These are phyloP conservation scores for Pseudomonodictys pantanalensis DNA, from an alignment of 495 filamentous ascomycete species.

Conservation along the genomic window DNA sequence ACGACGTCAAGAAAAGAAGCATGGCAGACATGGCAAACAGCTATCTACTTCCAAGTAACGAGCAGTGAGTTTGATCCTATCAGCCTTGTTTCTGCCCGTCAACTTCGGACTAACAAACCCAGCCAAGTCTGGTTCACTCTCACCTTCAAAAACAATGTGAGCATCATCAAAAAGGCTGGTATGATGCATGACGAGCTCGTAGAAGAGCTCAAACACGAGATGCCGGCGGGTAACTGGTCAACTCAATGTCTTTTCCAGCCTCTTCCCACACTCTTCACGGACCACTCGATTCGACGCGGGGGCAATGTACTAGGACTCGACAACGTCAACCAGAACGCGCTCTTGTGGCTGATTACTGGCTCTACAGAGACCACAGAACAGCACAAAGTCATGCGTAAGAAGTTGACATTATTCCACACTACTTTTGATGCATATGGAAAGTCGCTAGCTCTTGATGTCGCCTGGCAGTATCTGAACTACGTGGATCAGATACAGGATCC, in stretches of 20 bases:
- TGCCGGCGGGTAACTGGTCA: background rate
- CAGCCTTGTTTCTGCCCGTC: background rate
- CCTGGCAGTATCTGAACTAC: slow-evolving; percentile 50
- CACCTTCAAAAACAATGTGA: slow-evolving; percentile 1
- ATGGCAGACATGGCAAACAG: slow-evolving; percentile 10
- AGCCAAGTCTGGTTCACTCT: slow-evolving; percentile 10
- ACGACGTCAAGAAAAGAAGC: slow-evolving; percentile 19
- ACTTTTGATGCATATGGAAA: background rate
- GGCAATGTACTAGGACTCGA: slow-evolving; percentile 36
- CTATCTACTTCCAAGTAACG: slow-evolving; percentile 3
- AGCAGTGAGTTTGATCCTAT: slow-evolving; percentile 6
- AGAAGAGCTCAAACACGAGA: background rate
- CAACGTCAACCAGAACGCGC: slow-evolving; percentile 10
- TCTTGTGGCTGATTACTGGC: slow-evolving; percentile 36
- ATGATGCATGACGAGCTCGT: background rate
- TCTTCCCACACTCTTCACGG: background rate
- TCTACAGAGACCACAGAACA: slow-evolving; percentile 35
- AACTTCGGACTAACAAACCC: background rate
- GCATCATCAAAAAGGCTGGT: background rate
- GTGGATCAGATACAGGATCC: slow-evolving; percentile 38
- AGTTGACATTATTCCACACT: slow-evolving; percentile 32
- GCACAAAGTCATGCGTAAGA: slow-evolving; percentile 38
- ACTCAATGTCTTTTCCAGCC: background rate
- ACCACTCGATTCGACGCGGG: background rate
- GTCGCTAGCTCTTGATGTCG: background rate